These are phyloP conservation scores for Saccharomycopsis microspora DNA, from an alignment of 805 yeast genomes.

Conservation along the genomic window DNA sequence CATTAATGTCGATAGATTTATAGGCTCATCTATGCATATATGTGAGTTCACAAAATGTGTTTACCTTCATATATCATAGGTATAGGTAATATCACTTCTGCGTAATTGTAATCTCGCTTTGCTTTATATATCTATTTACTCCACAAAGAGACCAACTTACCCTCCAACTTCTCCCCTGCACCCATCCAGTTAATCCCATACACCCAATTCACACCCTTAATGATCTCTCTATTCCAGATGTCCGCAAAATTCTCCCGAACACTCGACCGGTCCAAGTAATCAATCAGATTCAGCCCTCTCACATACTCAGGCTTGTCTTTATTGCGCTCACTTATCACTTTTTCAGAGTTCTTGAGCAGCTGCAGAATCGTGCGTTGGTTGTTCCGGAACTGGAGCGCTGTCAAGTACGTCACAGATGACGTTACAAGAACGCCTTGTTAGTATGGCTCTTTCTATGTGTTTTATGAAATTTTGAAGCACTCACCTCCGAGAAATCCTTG, in stretches of 20 bases:
- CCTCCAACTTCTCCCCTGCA: conserved; percentile 14
- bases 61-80: no score
- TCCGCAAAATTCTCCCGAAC: conserved; percentile 14
- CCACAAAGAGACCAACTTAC: neutral
- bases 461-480: neutral
- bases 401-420: conserved; percentile 14
- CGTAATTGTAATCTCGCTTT: no score
- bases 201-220: conserved; percentile 16
- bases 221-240: conserved; percentile 16
- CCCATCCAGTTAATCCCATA: conserved; percentile 16
- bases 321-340: conserved; percentile 9
- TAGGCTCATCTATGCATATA: neutral
- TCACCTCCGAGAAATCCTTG: conserved; percentile 16
- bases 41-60: neutral
- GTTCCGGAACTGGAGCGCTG: conserved; percentile 11
- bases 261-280: conserved; percentile 13
- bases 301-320: neutral
- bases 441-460: neutral
- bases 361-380: conserved; percentile 1
- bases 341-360: conserved; percentile 6
- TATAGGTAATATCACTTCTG: no score
- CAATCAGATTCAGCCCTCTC: conserved; percentile 7
- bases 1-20: neutral
- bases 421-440: conserved; percentile 13
- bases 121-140: neutral